phyloP scores from a whole-genome alignment of 2,329 filamentous ascomycete species.

The Fusarium succisae region DNA sequence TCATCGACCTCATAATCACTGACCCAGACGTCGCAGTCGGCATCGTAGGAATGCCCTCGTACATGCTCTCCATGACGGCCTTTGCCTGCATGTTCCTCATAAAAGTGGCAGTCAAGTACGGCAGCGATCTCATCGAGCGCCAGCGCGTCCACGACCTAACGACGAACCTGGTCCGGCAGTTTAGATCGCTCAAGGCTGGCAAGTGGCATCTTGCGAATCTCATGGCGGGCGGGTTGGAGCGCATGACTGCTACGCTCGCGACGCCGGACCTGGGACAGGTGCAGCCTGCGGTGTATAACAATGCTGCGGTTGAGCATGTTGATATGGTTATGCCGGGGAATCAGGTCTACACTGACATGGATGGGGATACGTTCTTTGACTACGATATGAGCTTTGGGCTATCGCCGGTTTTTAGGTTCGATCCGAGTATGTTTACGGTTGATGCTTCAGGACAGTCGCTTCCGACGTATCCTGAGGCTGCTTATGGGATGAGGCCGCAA shows the following conservation, averaged over 20 bases:
- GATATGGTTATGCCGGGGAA: slow-evolving; percentile 30
- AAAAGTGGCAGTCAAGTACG: slow-evolving; percentile 57
- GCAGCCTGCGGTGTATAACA: slow-evolving; percentile 4
- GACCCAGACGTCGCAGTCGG: slow-evolving; percentile 54
- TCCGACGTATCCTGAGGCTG: slow-evolving; percentile 37
- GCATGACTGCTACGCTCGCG: slow-evolving; percentile 44
- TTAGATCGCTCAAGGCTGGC: slow-evolving; percentile 52
- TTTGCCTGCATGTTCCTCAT: slow-evolving; percentile 63
- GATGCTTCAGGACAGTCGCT: slow-evolving; percentile 38
- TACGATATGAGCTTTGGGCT: slow-evolving; percentile 45
- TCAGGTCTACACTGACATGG: slow-evolving; percentile 37
- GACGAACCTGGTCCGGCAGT: slow-evolving; percentile 51
- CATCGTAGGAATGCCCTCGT: slow-evolving; percentile 58
- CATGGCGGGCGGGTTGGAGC: slow-evolving; percentile 59
- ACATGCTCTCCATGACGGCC: slow-evolving; percentile 62
- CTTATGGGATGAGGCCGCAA: slow-evolving; percentile 34
- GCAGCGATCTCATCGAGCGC: slow-evolving; percentile 53
- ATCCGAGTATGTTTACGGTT: slow-evolving; percentile 40
- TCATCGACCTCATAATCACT: slow-evolving; percentile 55
- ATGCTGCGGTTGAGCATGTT: slow-evolving; percentile 26
- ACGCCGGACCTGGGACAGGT: slow-evolving; percentile 5
- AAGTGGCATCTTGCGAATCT: slow-evolving; percentile 59
- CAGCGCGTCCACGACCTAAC: slow-evolving; percentile 52
- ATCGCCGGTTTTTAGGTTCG: slow-evolving; percentile 42
- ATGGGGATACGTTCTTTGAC: slow-evolving; percentile 42